Evolutionary conservation across 192 early-diverging fungal species (phyloP), one percentile per base, ranked within the genome.

Genomic region (Chytriomyces confervae): DNA sequence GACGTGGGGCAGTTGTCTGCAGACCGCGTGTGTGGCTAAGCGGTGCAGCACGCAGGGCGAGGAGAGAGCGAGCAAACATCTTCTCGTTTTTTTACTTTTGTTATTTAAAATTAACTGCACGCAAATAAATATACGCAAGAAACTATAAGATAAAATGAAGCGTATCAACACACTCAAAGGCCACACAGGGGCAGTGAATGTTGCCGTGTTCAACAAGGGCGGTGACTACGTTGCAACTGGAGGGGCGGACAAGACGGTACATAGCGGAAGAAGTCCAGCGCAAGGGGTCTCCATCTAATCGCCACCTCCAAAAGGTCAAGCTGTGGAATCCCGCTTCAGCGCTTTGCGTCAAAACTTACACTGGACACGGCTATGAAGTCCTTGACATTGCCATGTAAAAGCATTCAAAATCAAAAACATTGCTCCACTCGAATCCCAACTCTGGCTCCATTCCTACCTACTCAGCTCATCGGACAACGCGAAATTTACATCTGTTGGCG

Each of bases 181-280:
- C 23, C 94, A 95, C 80, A 79, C 72, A 7, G 95, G 93, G 6
- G 87, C 93, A 5, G 88, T 94, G 8, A 89, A 95, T 81, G 79
- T 79, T 24, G 87, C 85, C 5, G 77, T 81, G 24, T 97, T 92
- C 68, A 94, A 91, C 75, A 81, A 83, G 2, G 87, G 85, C 23
- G 95, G 95, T 0, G 88, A 94, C 51, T 99, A 99, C 75, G 81
- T 92, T 47, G 66, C 97, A 16, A 94, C 95, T 7, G 96, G 92
- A 5, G 91, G 94, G 0, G 86, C 86, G 48, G 95, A 98, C 87
- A 87, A 91, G 11, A 79, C 82, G 0, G 84, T 96, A 10, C 77
- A 86, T 10, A 1, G 51, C 11, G 16, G 53, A 57, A 57, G 53
- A 20, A 57, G 53, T 2, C 53, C 16, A 20, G 53, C 13, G 3